These are phyloP conservation scores for Camelina neglecta DNA, from an alignment of 345 rosid species.

Conservation along the genomic window DNA sequence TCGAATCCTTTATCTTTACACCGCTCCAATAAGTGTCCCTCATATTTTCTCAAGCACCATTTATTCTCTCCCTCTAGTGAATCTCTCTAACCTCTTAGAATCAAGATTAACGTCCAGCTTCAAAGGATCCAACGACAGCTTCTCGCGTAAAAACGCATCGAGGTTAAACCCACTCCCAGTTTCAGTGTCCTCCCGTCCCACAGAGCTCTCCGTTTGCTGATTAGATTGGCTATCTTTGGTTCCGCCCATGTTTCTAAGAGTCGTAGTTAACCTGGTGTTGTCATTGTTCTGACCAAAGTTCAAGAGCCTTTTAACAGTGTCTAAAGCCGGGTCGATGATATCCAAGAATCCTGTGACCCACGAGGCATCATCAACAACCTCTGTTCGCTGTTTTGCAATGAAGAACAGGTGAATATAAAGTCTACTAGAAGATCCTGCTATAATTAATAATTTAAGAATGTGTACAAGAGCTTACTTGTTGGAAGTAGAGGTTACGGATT, in stretches of 20 bases:
- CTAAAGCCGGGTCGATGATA: conserved; percentile 90
- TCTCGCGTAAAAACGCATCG: conserved; percentile 60
- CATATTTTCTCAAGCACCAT: conserved; percentile 16
- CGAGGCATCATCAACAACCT: conserved; percentile 90
- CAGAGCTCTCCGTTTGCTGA: conserved; percentile 24
- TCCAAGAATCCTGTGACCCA: conserved; percentile 90
- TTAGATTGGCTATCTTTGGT: conserved; percentile 40
- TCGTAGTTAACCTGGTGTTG: conserved; percentile 43
- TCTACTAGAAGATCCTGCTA: conserved; percentile 3
- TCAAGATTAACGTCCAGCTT: conserved; percentile 60
- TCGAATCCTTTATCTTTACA: conserved; percentile 21
- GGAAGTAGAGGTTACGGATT: conserved; percentile 89
- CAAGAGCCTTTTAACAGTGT: conserved; percentile 80
- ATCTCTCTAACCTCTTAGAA: conserved; percentile 50
- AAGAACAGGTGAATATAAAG: conserved; percentile 2
- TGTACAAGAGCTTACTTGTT: conserved; percentile 60
- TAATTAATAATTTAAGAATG: neutral
- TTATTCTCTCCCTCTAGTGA: conserved; percentile 47
- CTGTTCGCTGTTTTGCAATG: conserved; percentile 67
- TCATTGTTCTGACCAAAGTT: conserved; percentile 62
- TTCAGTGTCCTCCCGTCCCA: conserved; percentile 46
- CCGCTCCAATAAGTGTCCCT: neutral
- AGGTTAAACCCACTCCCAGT: conserved; percentile 57
- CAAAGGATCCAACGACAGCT: conserved; percentile 62
- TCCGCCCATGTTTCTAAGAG: conserved; percentile 39